Evolutionary conservation across 306 rosid genomes (phyloP).

Genomic region (Arachis hypogaea): DNA sequence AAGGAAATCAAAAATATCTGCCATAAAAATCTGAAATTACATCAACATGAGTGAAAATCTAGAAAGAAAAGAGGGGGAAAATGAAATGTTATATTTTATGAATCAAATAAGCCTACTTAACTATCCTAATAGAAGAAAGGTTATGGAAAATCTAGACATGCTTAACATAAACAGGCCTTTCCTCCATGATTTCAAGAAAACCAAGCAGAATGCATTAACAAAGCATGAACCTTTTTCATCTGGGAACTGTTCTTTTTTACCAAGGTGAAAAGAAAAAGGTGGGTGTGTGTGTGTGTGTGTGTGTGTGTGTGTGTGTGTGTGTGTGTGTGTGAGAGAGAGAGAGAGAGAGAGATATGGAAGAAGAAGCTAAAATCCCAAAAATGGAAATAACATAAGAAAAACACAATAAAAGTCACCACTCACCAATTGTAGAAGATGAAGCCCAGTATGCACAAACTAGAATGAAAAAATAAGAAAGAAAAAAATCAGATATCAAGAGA

Average conservation of each 20-base stretch:
- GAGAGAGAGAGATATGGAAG: neutral
- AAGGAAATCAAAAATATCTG: constrained; percentile 48
- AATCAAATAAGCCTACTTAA: neutral
- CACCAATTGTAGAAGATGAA: neutral
- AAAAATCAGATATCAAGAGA: neutral
- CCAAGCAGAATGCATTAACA: constrained; percentile 26
- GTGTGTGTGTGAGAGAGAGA: no score
- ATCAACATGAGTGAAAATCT: constrained; percentile 22
- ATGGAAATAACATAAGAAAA: neutral
- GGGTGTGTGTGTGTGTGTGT: no score
- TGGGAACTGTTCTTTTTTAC: constrained; percentile 7
- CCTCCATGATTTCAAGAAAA: constrained; percentile 37
- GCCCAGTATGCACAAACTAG: neutral
- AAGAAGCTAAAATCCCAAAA: neutral
- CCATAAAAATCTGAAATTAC: constrained; percentile 22
- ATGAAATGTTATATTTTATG: neutral
- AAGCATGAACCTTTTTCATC: constrained; percentile 38
- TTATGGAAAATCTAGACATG: constrained; percentile 33
- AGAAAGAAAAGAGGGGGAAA: neutral
- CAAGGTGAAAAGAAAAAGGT: constrained; percentile 10
- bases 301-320: no score
- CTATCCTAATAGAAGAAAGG: constrained; percentile 6
- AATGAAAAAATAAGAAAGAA: no score
- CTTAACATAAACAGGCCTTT: constrained; percentile 32
- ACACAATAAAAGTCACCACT: constrained; percentile 2